Evolutionary conservation across 805 yeast species (phyloP).

Genomic region (Wickerhamiella azymoides): DNA sequence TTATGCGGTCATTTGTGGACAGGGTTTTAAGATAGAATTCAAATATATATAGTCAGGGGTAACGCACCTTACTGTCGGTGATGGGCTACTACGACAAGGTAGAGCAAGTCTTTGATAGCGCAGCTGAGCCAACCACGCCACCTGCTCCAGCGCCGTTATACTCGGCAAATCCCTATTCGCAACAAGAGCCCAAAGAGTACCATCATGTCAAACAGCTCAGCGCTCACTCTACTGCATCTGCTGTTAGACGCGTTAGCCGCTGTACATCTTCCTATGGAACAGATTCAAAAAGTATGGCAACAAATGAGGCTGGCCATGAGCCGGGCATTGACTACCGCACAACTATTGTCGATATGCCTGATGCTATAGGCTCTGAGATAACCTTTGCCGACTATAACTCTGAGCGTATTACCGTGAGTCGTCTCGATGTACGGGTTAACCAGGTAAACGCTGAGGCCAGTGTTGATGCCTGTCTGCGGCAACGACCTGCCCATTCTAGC

Average conservation of each 20-base stretch:
- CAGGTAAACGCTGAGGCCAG: slow-evolving; percentile 7
- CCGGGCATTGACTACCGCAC: slow-evolving; percentile 44
- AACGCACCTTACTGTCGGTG: background rate
- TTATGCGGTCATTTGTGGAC: background rate
- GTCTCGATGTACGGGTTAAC: slow-evolving; percentile 28
- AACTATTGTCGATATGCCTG: slow-evolving; percentile 35
- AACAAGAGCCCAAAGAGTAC: too few species aligned
- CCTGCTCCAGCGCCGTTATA: background rate
- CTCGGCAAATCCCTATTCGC: background rate
- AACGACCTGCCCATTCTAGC: slow-evolving; percentile 34
- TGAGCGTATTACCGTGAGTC: slow-evolving; percentile 32
- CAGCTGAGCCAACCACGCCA: background rate
- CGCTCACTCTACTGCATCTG: background rate
- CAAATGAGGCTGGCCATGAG: slow-evolving; percentile 35
- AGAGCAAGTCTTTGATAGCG: background rate
- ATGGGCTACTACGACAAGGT: background rate
- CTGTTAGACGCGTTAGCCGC: background rate
- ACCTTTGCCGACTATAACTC: slow-evolving; percentile 40
- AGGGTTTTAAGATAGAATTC: background rate
- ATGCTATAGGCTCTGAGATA: slow-evolving; percentile 39
- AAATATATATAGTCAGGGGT: background rate
- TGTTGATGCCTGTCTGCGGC: slow-evolving; percentile 20
- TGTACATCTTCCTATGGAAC: background rate
- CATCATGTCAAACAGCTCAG: background rate
- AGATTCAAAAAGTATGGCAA: background rate